Conservation (phyloP, 306 rosid genomes). For the Datisca glomerata region DNA sequence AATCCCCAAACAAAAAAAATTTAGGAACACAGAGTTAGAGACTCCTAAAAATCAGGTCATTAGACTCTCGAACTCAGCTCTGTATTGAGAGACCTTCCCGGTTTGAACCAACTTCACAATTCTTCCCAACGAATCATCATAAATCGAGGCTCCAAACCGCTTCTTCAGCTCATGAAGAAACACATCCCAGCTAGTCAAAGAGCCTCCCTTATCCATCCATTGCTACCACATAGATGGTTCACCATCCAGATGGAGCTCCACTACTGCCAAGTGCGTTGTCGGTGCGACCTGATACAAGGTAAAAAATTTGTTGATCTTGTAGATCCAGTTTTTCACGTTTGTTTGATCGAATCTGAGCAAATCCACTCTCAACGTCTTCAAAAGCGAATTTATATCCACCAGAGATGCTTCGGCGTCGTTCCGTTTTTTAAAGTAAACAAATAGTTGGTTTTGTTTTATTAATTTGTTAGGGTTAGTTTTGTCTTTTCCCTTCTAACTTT, state of each 20-base stretch:
- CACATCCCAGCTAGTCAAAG: neutral
- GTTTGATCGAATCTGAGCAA: no score
- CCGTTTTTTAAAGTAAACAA: no score
- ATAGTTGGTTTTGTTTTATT: no score
- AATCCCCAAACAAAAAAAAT: constrained; percentile 1
- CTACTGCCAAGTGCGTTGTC: no score
- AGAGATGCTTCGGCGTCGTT: no score
- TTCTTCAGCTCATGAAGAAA: neutral
- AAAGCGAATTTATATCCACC: no score
- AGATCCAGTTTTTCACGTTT: no score
- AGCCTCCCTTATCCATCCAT: neutral
- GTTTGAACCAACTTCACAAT: neutral
- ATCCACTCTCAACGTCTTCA: no score
- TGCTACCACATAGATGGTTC: neutral
- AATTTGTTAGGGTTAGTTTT: no score
- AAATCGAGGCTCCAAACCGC: constrained; percentile 3
- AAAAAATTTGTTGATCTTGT: neutral
- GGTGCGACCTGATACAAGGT: no score
- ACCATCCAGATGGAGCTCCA: neutral
- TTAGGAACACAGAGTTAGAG: neutral
- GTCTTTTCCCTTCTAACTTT: no score
- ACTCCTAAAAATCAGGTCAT: neutral
- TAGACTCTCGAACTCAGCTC: neutral
- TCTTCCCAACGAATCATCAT: neutral
- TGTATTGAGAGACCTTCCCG: neutral